These are phyloP conservation scores for Monilinia vaccinii-corymbosi DNA, from an alignment of 2,329 filamentous ascomycete species.

Conservation along the genomic window DNA sequence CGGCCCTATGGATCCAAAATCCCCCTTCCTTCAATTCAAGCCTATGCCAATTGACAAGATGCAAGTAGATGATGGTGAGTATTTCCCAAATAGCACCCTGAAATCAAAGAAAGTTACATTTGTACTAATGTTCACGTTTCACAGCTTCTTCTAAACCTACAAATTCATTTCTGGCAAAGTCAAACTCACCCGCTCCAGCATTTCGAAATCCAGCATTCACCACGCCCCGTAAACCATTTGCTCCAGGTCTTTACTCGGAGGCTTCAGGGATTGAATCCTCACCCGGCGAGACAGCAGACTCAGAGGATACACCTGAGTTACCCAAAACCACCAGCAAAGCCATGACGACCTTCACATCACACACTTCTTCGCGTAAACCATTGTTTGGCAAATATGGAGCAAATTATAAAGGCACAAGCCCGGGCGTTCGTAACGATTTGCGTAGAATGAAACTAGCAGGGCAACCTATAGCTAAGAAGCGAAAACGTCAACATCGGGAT, in stretches of 20 bases:
- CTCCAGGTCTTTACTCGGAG: conserved; percentile 45
- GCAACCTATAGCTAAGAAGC: conserved; percentile 38
- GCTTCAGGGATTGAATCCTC: conserved; percentile 51
- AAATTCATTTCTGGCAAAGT: conserved; percentile 38
- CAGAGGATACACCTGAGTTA: conserved; percentile 39
- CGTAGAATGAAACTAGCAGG: conserved; percentile 36
- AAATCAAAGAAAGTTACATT: not conserved
- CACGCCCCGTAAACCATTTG: conserved; percentile 50
- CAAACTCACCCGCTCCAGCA: conserved; percentile 37
- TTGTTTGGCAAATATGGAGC: conserved; percentile 35
- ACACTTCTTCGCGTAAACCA: conserved; percentile 36
- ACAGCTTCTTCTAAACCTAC: conserved; percentile 34
- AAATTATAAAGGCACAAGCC: conserved; percentile 32
- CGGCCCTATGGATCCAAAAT: conserved; percentile 48
- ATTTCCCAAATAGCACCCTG: not conserved
- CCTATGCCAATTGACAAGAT: conserved; percentile 20
- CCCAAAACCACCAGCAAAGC: conserved; percentile 42
- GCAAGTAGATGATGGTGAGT: conserved; percentile 22
- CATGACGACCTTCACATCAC: conserved; percentile 40
- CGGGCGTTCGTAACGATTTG: conserved; percentile 47
- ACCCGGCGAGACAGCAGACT: conserved; percentile 46
- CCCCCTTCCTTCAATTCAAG: conserved; percentile 49
- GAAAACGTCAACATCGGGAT: conserved; percentile 37
- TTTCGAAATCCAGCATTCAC: conserved; percentile 58
- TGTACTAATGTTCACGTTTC: not conserved